Percentiles rank a stretch among this genome's conserved stretches.
Conservation (phyloP, 2,329 filamentous ascomycete genomes). For the Chaetomium sp. region DNA sequence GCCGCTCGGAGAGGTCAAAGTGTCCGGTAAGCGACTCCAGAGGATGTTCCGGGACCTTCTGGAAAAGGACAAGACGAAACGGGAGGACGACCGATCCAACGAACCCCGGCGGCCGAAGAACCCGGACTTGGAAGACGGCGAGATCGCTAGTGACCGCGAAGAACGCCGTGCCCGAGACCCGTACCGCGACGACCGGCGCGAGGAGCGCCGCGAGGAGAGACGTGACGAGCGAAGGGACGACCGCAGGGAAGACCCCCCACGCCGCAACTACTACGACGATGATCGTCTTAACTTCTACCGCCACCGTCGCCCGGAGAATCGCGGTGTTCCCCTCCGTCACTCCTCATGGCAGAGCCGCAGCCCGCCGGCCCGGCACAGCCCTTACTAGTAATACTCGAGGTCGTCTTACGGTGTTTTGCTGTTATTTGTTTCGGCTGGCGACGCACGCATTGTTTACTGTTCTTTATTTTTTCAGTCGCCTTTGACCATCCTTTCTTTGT, state of each 20-base stretch:
- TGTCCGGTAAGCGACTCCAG: slow-evolving; percentile 32
- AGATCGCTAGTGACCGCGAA: slow-evolving; percentile 34
- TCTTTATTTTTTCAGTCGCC: neutral
- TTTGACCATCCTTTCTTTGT: neutral
- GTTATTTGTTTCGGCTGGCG: too few relatives aligned
- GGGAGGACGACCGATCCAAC: slow-evolving; percentile 22
- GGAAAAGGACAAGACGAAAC: slow-evolving; percentile 29
- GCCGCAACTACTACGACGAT: slow-evolving; percentile 28
- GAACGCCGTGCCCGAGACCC: slow-evolving; percentile 25
- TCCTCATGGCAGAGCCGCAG: slow-evolving; percentile 26
- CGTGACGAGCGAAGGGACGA: slow-evolving; percentile 21
- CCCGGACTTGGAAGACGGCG: slow-evolving; percentile 32
- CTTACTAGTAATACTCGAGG: slow-evolving; percentile 21
- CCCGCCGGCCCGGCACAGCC: slow-evolving; percentile 26
- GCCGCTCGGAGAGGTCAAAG: slow-evolving; percentile 33
- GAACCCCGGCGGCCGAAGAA: slow-evolving; percentile 23
- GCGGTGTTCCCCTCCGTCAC: slow-evolving; percentile 24
- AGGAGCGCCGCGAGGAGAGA: slow-evolving; percentile 26
- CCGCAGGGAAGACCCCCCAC: slow-evolving; percentile 25
- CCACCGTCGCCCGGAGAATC: slow-evolving; percentile 24
- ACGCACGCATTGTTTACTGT: too few relatives aligned
- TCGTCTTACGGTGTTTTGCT: neutral
- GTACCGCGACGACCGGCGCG: slow-evolving; percentile 28
- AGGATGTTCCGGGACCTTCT: slow-evolving; percentile 32
- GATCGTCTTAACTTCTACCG: slow-evolving; percentile 29